A percentile compares a stretch with the other conserved stretches of the same genome.
Conservation (phyloP, 2,329 filamentous ascomycete genomes). For the Didymella lethalis region DNA sequence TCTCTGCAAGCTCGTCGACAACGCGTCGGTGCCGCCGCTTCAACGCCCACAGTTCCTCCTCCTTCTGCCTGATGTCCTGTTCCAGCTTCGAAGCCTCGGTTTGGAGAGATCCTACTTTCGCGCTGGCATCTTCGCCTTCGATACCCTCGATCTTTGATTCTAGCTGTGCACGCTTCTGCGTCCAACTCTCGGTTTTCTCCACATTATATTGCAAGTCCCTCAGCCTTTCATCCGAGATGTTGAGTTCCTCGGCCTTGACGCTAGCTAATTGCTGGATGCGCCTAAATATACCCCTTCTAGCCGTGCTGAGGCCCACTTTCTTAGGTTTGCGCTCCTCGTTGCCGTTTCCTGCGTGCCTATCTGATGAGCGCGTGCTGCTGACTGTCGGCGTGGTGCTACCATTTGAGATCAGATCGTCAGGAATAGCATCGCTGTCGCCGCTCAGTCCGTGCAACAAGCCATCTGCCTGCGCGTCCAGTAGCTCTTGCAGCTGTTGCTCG, state of each 20-base stretch:
- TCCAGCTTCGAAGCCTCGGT: conserved; percentile 63
- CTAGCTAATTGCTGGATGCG: conserved; percentile 70
- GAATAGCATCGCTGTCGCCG: conserved; percentile 40
- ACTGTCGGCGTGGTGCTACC: conserved; percentile 60
- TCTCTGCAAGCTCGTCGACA: conserved; percentile 66
- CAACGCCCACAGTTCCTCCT: conserved; percentile 69
- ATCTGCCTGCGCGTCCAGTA: conserved; percentile 69
- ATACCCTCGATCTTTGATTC: conserved; percentile 64
- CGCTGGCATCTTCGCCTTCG: conserved; percentile 64
- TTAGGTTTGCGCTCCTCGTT: conserved; percentile 46
- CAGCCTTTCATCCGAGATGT: conserved; percentile 65
- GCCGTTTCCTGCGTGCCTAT: conserved; percentile 31
- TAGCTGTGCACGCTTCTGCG: conserved; percentile 63
- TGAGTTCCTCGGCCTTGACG: conserved; percentile 74
- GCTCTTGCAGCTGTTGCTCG: conserved; percentile 64
- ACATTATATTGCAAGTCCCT: conserved; percentile 66
- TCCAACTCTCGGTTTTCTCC: conserved; percentile 66
- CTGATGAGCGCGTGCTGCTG: conserved; percentile 49
- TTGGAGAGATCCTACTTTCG: conserved; percentile 61
- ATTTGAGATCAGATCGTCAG: conserved; percentile 57
- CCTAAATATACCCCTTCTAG: conserved; percentile 69
- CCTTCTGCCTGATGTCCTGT: conserved; percentile 70
- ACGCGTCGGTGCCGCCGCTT: conserved; percentile 68
- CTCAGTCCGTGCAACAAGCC: conserved; percentile 61
- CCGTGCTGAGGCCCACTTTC: conserved; percentile 66